Conservation (phyloP, 2,329 filamentous ascomycete species). For the Xylariaceae sp. region DNA sequence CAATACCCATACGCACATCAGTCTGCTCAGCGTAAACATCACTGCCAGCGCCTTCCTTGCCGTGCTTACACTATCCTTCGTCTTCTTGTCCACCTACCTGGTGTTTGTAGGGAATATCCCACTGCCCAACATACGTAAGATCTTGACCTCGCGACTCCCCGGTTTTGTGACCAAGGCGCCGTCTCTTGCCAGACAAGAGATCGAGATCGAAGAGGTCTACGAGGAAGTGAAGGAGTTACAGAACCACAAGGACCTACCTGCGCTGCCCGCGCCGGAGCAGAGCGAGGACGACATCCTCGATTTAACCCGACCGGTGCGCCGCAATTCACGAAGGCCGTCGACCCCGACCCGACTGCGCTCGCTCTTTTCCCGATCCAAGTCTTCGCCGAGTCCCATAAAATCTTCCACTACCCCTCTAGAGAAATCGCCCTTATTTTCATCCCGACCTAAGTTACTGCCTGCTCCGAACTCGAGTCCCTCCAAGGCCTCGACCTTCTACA, state of each 20-base stretch:
- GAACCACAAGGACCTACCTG: constrained; percentile 12
- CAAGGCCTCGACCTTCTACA: constrained; percentile 2
- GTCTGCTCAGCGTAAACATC: constrained; percentile 54
- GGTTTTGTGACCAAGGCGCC: neutral
- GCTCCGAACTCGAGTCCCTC: constrained; percentile 4
- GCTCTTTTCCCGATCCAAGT: constrained; percentile 18
- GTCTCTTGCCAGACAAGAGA: neutral
- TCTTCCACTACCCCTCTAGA: constrained; percentile 7
- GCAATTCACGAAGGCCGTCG: constrained; percentile 15
- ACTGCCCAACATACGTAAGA: constrained; percentile 30
- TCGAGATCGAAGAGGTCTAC: constrained; percentile 1
- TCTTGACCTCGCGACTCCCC: neutral
- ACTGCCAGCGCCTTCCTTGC: constrained; percentile 55
- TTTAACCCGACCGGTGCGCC: constrained; percentile 19
- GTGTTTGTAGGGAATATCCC: constrained; percentile 33
- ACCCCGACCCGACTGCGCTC: constrained; percentile 20
- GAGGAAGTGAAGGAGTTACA: neutral
- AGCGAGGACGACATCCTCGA: constrained; percentile 15
- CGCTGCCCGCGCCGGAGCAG: constrained; percentile 18
- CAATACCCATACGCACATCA: constrained; percentile 60
- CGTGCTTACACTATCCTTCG: constrained; percentile 43
- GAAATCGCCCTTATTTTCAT: neutral
- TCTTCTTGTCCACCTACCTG: constrained; percentile 48
- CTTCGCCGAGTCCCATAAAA: constrained; percentile 8
- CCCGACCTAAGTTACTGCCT: constrained; percentile 1